Percentiles rank a stretch among this genome's conserved stretches.
These are phyloP conservation scores for Lactarius akahatsu DNA, from an alignment of 768 basidiomycete genomes.

Conservation along the genomic window DNA sequence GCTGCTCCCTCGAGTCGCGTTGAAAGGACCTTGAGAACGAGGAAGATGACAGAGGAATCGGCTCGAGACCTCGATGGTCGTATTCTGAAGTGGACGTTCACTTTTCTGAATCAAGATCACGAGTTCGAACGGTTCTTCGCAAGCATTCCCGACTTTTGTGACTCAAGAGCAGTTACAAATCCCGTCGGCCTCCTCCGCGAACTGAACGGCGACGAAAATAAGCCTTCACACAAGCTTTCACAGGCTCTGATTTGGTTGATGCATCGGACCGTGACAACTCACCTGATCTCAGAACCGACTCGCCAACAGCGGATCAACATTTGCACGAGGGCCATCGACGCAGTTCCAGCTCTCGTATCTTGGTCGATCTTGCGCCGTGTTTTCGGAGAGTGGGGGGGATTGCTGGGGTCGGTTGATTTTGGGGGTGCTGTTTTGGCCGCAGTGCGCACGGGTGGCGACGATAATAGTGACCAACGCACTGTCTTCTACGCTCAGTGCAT, in stretches of 20 bases:
- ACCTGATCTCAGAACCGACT: background rate
- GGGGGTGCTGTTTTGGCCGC: background rate
- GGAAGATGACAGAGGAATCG: background rate
- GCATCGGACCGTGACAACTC: background rate
- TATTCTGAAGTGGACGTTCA: background rate
- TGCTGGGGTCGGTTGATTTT: background rate
- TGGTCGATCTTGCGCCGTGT: background rate
- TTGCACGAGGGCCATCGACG: background rate
- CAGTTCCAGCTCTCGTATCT: background rate
- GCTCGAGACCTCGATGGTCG: background rate
- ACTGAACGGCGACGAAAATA: background rate
- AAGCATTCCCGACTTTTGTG: background rate
- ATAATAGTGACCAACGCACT: background rate
- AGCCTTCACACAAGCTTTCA: background rate
- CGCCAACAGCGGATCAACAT: background rate
- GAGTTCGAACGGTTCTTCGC: slow-evolving; percentile 1
- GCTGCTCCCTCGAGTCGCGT: background rate
- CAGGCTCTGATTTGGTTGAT: background rate
- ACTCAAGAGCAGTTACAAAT: background rate
- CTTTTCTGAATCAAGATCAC: background rate
- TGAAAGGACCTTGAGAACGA: background rate
- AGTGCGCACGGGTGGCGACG: background rate
- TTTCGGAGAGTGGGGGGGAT: background rate
- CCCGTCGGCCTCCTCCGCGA: background rate
- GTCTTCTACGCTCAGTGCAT: slow-evolving; percentile 6